Evolutionary conservation across 768 basidiomycete species (phyloP).

Genomic region (Royoungia palumana): DNA sequence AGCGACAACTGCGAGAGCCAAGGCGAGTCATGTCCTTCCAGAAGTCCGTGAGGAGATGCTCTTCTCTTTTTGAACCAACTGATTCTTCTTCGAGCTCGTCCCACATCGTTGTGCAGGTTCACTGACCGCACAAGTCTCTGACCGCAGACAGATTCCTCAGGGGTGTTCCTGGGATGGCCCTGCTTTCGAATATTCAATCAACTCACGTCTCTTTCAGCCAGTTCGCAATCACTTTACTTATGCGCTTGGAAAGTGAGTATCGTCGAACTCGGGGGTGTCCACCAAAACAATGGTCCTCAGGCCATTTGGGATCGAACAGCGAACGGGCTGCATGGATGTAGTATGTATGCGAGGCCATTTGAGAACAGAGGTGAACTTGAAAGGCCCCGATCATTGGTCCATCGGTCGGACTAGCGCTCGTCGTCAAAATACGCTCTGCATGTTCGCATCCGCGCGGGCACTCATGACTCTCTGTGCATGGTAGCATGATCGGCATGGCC

Average conservation of each 20-base stretch:
- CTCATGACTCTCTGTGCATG: no score
- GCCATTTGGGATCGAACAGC: slow-evolving; percentile 12
- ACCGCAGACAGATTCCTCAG: slow-evolving; percentile 9
- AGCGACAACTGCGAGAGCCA: slow-evolving; percentile 13
- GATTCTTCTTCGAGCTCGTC: slow-evolving; percentile 4
- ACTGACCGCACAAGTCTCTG: slow-evolving; percentile 9
- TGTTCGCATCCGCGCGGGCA: no score
- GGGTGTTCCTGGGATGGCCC: slow-evolving; percentile 11
- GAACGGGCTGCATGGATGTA: slow-evolving; percentile 4
- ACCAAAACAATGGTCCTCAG: slow-evolving; percentile 13
- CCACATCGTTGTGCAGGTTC: slow-evolving; percentile 18
- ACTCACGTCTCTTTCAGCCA: slow-evolving; percentile 20
- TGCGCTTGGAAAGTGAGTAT: slow-evolving; percentile 8
- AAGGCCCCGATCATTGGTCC: no score
- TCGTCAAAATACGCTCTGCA: no score
- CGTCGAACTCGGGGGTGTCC: slow-evolving; percentile 19
- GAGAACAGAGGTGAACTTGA: no score
- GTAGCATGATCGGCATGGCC: no score
- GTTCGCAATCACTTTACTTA: slow-evolving; percentile 9
- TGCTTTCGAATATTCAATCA: slow-evolving; percentile 9
- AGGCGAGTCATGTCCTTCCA: slow-evolving; percentile 13
- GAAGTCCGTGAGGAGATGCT: slow-evolving; percentile 8
- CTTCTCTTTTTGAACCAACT: slow-evolving; percentile 9
- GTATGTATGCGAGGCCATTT: no score
- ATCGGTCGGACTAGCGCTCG: no score